Percentiles rank a stretch among this genome's conserved stretches.
These are phyloP conservation scores for Sphagnurus paluster DNA, from an alignment of 1,284 basidiomycete species.

Conservation along the genomic window DNA sequence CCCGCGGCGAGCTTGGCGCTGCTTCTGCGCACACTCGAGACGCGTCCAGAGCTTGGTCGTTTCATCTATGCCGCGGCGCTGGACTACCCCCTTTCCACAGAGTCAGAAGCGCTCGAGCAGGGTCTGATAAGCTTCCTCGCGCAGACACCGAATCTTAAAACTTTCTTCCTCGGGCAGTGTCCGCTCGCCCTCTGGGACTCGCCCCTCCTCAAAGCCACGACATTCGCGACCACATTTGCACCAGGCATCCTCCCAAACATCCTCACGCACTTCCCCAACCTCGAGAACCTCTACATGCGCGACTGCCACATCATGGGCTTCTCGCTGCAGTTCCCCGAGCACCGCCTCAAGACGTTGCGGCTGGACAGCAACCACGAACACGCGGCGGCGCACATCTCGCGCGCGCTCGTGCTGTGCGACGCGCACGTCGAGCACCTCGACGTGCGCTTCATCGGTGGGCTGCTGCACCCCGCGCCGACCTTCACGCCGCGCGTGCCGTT, in stretches of 20 bases:
- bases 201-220: constrained; percentile 16
- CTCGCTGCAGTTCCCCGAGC: constrained; percentile 19
- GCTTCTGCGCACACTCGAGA: constrained; percentile 24
- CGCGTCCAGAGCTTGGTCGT: constrained; percentile 23
- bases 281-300: constrained; percentile 25
- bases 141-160: constrained; percentile 23
- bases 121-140: constrained; percentile 23
- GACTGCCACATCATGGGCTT: constrained; percentile 26
- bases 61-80: constrained; percentile 23
- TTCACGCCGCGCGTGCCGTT: constrained; percentile 13
- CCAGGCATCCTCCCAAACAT: constrained; percentile 25
- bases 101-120: constrained; percentile 20
- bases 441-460: constrained; percentile 29
- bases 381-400: constrained; percentile 23
- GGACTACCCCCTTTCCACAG: constrained; percentile 23
- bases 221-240: constrained; percentile 27
- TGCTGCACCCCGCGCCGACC: constrained; percentile 23
- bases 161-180: constrained; percentile 26
- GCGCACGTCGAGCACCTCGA: constrained; percentile 22
- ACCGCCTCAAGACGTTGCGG: constrained; percentile 23
- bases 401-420: constrained; percentile 21
- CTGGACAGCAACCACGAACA: constrained; percentile 28
- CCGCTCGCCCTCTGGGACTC: constrained; percentile 27
- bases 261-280: constrained; percentile 21
- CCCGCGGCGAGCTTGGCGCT: constrained; percentile 25